These are phyloP conservation scores for Hibiscus tridactylites DNA, from an alignment of 345 rosid species.

Conservation along the genomic window DNA sequence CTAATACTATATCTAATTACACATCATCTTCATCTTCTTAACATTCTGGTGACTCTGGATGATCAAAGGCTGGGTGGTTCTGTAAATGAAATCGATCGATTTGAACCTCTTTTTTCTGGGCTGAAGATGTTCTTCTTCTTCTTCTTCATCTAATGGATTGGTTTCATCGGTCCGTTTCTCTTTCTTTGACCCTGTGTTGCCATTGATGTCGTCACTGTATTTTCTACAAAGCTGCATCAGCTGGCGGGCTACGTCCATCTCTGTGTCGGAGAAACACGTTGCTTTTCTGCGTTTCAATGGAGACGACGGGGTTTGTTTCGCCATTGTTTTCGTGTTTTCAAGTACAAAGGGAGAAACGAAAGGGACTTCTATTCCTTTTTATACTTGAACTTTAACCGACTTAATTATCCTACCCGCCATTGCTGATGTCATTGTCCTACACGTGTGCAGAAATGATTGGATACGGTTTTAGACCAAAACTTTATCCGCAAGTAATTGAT, in stretches of 20 bases:
- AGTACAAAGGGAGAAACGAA: neutral
- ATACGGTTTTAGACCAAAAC: neutral
- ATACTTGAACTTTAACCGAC: neutral
- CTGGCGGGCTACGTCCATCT: constrained; percentile 3
- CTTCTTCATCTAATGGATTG: neutral
- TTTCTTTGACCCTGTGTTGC: neutral
- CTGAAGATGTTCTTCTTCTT: neutral
- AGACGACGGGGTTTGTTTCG: neutral
- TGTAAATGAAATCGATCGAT: constrained; percentile 3
- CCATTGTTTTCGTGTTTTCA: neutral
- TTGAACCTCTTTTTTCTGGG: neutral
- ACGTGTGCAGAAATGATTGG: neutral
- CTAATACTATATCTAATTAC: neutral
- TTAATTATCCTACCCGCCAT: neutral
- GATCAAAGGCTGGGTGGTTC: neutral
- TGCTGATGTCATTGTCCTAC: neutral
- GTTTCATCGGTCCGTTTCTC: neutral
- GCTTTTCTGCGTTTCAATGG: neutral
- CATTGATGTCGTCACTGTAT: neutral
- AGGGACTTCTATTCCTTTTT: neutral
- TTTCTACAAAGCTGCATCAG: neutral
- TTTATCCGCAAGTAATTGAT: neutral
- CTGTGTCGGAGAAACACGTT: neutral
- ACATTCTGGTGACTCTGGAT: neutral
- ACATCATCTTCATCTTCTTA: neutral